Base-by-base conservation (phyloP, 192 early-diverging fungal genomes). In the Podila epigama region DNA sequence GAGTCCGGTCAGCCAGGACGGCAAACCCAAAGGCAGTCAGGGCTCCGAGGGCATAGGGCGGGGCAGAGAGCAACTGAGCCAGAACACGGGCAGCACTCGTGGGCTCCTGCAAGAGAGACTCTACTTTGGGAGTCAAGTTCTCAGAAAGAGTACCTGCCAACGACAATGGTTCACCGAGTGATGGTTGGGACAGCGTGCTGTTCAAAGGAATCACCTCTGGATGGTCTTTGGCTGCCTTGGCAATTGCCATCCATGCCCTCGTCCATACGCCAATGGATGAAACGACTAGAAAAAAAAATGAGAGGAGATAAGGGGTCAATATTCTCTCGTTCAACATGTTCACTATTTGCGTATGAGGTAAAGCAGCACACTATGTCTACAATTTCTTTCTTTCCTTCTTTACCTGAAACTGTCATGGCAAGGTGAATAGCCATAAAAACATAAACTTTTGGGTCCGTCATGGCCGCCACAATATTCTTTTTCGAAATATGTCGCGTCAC, bases 401-500 rank as follows among this genome's bases (percentile, higher is more conserved):
- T 58, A 67, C 65, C 22, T 36, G 65, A 41, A 16, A 67, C 41
- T 16, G 55, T 51, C 20, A 67, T 15, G 32, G 51, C 40, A 35
- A 58, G 53, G 22, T 75, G 61, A n/a, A 75, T 62, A 2, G 53
- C 55, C 72, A 75, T 75, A 32, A 75, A 75, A 4, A 75, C 1
- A 31, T 68, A 75, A 2, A 75, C 65, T 18, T 75, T 75, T 6
- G 42, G 27, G 44, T 75, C 72, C 36, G 60, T 75, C 36, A 75
- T 5, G 0, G 72, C 65, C 9, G 65, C 72, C 40, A 63, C 22
- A 35, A 68, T 63, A 20, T 58, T 62, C 1, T 63, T 31, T 29
- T 36, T 62, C 25, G 64, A 52, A 36, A 75, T 75, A 12, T 27
- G 25, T 34, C 54, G 28, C n/a, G 34, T 68, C 34, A 68, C 60